These are phyloP conservation scores for Rubroboletus pulcherrimus DNA, from an alignment of 768 basidiomycete genomes.

Conservation along the genomic window DNA sequence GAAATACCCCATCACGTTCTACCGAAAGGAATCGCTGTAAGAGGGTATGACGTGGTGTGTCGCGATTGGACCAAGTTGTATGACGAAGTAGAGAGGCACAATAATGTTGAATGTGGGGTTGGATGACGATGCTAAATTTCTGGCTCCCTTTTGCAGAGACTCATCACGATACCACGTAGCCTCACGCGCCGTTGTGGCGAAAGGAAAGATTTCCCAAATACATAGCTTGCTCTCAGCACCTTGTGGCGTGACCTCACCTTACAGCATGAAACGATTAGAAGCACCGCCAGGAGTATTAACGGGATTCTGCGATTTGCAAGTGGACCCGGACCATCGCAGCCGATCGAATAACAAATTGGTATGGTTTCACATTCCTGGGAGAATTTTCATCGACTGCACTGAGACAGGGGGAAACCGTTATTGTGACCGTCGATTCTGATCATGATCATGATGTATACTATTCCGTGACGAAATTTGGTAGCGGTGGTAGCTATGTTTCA, in stretches of 20 bases:
- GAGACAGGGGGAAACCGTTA: not conserved
- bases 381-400: not conserved
- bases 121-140: not conserved
- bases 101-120: not conserved
- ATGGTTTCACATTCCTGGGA: not conserved
- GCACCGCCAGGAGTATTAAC: too few relatives aligned
- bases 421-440: not conserved
- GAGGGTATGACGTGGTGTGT: conserved; percentile 7
- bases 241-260: not conserved
- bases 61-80: conserved; percentile 8
- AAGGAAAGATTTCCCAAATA: not conserved
- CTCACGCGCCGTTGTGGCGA: not conserved
- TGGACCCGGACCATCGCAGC: not conserved
- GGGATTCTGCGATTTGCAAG: not conserved
- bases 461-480: not conserved
- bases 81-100: conserved; percentile 8
- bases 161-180: not conserved
- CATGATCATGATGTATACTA: not conserved
- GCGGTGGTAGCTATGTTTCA: too few relatives aligned
- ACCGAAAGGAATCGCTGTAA: conserved; percentile 4
- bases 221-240: not conserved
- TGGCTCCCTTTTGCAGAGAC: not conserved
- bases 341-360: not conserved
- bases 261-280: not conserved
- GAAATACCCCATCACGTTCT: too few relatives aligned